Conservation (phyloP, 2,329 filamentous ascomycete genomes). For the Sporothrix protearum region DNA sequence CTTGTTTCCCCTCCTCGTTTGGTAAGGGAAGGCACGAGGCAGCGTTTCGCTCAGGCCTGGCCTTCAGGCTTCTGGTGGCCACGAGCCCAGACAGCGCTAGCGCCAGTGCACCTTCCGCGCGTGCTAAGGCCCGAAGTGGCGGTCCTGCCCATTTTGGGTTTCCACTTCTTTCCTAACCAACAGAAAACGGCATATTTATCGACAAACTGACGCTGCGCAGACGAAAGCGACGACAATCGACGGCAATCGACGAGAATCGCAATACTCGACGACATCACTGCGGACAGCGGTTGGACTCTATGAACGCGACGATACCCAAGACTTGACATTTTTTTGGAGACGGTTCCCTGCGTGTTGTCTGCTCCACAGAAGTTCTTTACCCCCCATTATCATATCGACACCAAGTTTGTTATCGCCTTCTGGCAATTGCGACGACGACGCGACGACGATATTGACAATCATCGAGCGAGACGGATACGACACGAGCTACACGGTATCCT, state of each 20-base stretch:
- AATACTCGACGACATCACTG: background rate
- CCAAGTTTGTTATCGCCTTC: conserved; percentile 1
- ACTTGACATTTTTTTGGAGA: too few species aligned
- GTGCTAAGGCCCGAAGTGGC: background rate
- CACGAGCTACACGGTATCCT: background rate
- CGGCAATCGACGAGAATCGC: background rate
- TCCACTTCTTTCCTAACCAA: background rate
- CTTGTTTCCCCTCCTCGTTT: background rate
- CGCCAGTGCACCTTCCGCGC: background rate
- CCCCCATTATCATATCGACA: background rate
- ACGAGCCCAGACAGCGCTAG: conserved; percentile 8
- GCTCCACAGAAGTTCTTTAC: background rate
- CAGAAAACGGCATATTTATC: background rate
- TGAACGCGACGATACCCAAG: too few species aligned
- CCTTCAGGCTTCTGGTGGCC: too few species aligned
- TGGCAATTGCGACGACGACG: background rate
- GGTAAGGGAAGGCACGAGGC: conserved; percentile 7
- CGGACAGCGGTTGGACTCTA: too few species aligned
- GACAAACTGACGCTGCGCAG: conserved; percentile 2
- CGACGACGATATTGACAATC: background rate
- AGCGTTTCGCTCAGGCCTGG: conserved; percentile 7
- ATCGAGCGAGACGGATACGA: background rate
- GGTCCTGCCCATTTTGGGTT: background rate
- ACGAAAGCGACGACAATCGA: background rate
- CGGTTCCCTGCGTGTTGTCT: background rate